Base-by-base conservation (phyloP, 306 rosid genomes). In the Vigna unguiculata region DNA sequence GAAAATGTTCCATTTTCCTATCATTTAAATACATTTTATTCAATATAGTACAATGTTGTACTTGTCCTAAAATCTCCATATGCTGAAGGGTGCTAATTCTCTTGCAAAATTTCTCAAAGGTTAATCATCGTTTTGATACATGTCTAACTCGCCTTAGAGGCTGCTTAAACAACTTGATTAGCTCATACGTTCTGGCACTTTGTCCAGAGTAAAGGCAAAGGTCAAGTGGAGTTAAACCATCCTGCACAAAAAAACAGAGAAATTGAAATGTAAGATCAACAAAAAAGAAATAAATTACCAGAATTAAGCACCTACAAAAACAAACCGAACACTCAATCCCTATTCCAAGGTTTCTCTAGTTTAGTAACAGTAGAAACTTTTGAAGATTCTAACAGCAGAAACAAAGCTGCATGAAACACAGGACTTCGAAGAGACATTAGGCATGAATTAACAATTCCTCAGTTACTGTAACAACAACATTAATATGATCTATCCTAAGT, bases 201-300 rank as follows among this genome's bases (percentile, higher is more conserved):
- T 49, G 92, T 24, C 96, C 99, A 58, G 81, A 83, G 86, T 81
- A 80, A 48, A 95, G 97, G 83, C 99, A 95, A 49, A 95, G 87
- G 14, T 88, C 97, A 22, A 95, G 89, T 12, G 99, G 92, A 68
- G 96, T 87, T 59, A 91, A 87, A 52, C 96, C 96, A 80, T 87
- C 97, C 97, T 95, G 93, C 74, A 75, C 57, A 80, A 76, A 68
- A 38, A 82, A 63, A 6, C 14, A 81, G 12, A 7, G 25, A 70
- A 32, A 47, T 60, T 58, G 20, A 28, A 54, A 59, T 57, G 28
- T 25, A 17, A 71, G 14, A 16, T 64, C 71, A 79, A 68, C 11
- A 19, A 13, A 11, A 65, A n/a, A 4, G 28, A 41, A 55, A 70
- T 16, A 41, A 55, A 70, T 16, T 19, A 38, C 43, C 0, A 46